These are phyloP conservation scores for Suillus lakei DNA, from an alignment of 768 basidiomycete species.

Conservation along the genomic window DNA sequence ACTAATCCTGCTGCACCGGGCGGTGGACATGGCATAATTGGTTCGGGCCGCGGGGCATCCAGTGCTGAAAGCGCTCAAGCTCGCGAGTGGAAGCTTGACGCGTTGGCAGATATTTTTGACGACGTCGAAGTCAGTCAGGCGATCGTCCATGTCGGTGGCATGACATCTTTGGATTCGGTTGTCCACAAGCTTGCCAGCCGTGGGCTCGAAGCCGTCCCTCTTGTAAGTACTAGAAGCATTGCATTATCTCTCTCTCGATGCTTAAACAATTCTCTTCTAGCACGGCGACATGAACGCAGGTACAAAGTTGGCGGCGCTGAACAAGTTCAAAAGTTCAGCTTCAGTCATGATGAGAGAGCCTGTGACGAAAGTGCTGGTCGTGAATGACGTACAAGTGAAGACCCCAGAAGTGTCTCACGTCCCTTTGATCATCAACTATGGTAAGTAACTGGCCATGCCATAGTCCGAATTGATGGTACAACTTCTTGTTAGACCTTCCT, in stretches of 20 bases:
- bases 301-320: constrained; percentile 79
- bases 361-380: constrained; percentile 78
- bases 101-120: constrained; percentile 87
- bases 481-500: constrained; percentile 67
- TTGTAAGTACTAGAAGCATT: constrained; percentile 58
- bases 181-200: constrained; percentile 88
- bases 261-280: constrained; percentile 44
- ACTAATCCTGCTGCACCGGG: constrained; percentile 43
- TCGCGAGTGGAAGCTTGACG: constrained; percentile 94
- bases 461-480: background rate
- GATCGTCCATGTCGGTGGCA: constrained; percentile 87
- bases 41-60: constrained; percentile 83
- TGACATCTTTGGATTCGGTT: constrained; percentile 86
- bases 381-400: constrained; percentile 95
- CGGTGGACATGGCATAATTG: constrained; percentile 86
- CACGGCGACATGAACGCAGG: constrained; percentile 92
- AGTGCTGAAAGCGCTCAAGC: constrained; percentile 86
- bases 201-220: constrained; percentile 84
- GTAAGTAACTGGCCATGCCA: constrained; percentile 40
- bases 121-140: constrained; percentile 83
- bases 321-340: constrained; percentile 73
- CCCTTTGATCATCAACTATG: constrained; percentile 95
- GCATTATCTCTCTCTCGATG: background rate
- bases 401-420: constrained; percentile 87
- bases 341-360: constrained; percentile 67